Evolutionary conservation across 73 alveolate genomes (phyloP), one percentile per base, ranked within the genome.

Genomic region (Blepharisma stoltei): DNA sequence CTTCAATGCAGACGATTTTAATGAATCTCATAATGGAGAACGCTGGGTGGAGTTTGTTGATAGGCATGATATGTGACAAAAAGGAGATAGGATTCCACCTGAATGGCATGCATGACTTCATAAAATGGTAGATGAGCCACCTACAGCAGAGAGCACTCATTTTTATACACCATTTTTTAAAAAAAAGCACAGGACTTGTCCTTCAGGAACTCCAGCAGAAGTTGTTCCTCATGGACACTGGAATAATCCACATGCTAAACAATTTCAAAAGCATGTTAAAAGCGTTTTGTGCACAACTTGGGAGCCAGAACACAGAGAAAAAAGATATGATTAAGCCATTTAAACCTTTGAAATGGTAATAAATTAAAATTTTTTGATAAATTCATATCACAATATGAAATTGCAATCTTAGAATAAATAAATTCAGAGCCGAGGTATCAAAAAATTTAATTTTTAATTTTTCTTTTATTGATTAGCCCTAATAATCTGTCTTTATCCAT

Each of bases 41-140:
- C 77, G 95, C 69, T 88, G 95, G 95, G 90, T 88, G n/a, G 95
- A 88, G 82, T 84, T 75, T 65, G 80, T 92, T 32, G 95, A 88
- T 71, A 69, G 77, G 69, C 78, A 77, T 27, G 77, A 88, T 20
- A 83, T 86, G 89, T 70, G 25, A 21, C 76, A 67, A n/a, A 43
- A 49, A 9, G 78, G 81, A 20, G 80, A 81, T 70, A 88, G 80
- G 80, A 67, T 88, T 43, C 83, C 88, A 18, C 95, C 95, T 6
- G 95, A 77, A 49, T 88, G 95, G 92, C 95, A 88, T 54, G 95
- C 92, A 46, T 88, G 95, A 92, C 68, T 88, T 52, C 86, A 76
- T 53, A 83, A 81, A 49, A 46, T 25, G 43, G 78, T 78, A 21
- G 95, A 88, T 75, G 95, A 88, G 43, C 81, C 91, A 55, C 95